These are phyloP conservation scores for Penium margaritaceum DNA, from an alignment of 139 green algal species.

Conservation along the genomic window DNA sequence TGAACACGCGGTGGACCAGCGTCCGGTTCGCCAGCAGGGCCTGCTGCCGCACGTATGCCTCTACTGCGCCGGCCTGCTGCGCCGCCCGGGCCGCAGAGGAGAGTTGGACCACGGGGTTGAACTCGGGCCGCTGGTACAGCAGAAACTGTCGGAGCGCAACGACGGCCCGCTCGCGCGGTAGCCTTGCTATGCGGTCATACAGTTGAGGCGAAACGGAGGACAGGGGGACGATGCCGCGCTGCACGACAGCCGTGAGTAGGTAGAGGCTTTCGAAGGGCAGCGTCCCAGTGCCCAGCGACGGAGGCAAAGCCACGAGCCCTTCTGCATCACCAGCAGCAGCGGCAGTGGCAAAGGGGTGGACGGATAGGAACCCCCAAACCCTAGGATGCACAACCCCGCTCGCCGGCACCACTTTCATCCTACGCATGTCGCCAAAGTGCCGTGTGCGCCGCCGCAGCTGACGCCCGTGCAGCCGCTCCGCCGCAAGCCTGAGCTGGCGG, in stretches of 20 bases:
- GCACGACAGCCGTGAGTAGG: not conserved
- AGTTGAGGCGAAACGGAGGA: not conserved
- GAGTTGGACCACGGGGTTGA: not conserved
- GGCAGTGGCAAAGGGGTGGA: too few species aligned
- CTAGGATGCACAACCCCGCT: too few species aligned
- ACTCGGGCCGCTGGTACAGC: not conserved
- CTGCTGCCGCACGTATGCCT: not conserved
- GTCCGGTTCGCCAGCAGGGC: conserved; percentile 21
- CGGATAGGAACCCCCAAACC: too few species aligned
- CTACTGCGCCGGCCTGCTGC: too few species aligned
- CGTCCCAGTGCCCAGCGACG: too few species aligned
- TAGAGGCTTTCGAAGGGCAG: not conserved
- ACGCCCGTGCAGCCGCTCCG: too few species aligned
- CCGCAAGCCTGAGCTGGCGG: too few species aligned
- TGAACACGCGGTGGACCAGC: conserved; percentile 5
- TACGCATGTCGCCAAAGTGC: too few species aligned
- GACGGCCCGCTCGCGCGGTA: not conserved
- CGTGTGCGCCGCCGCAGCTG: too few species aligned
- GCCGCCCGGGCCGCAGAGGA: not conserved
- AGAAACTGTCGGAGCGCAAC: not conserved
- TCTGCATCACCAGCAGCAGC: too few species aligned
- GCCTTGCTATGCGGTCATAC: not conserved
- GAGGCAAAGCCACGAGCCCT: too few species aligned
- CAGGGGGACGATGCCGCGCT: not conserved
- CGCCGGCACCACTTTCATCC: too few species aligned